Percentiles rank a stretch among this genome's conserved stretches.
phyloP scores from a whole-genome alignment of 768 basidiomycete genomes.

The Podaxis carcinomalis region DNA sequence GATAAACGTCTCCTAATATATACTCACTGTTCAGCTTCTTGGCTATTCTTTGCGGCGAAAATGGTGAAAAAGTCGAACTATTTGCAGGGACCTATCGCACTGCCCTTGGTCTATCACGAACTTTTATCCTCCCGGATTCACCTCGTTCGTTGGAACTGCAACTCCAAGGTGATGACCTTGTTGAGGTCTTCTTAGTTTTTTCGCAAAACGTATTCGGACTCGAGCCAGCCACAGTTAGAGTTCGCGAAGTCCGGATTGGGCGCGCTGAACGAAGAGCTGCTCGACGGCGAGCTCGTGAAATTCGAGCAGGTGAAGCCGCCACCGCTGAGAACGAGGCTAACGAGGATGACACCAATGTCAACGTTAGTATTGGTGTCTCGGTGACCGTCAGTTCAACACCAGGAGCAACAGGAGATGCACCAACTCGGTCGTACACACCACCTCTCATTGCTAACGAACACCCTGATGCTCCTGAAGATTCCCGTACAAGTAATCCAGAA shows the following conservation, averaged over 20 bases:
- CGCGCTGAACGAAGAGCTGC: conserved; percentile 85
- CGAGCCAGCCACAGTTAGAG: conserved; percentile 89
- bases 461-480: conserved; percentile 32
- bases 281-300: conserved; percentile 71
- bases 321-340: conserved; percentile 34
- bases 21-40: conserved; percentile 57
- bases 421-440: conserved; percentile 30
- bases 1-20: not conserved
- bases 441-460: conserved; percentile 39
- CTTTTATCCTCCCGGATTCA: conserved; percentile 89
- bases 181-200: conserved; percentile 89
- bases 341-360: conserved; percentile 56
- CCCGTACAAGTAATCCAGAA: conserved; percentile 27
- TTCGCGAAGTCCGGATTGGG: conserved; percentile 90
- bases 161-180: conserved; percentile 88
- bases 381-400: conserved; percentile 38
- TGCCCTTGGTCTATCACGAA: conserved; percentile 87
- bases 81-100: conserved; percentile 90
- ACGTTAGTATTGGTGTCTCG: conserved; percentile 60
- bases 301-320: conserved; percentile 45
- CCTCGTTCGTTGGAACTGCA: conserved; percentile 84
- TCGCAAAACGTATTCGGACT: conserved; percentile 89
- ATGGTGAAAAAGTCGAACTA: conserved; percentile 89
- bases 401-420: conserved; percentile 29
- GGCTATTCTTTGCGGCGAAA: conserved; percentile 89